Conservation (phyloP, 2,329 filamentous ascomycete species). For the Karstenula rhodostoma region DNA sequence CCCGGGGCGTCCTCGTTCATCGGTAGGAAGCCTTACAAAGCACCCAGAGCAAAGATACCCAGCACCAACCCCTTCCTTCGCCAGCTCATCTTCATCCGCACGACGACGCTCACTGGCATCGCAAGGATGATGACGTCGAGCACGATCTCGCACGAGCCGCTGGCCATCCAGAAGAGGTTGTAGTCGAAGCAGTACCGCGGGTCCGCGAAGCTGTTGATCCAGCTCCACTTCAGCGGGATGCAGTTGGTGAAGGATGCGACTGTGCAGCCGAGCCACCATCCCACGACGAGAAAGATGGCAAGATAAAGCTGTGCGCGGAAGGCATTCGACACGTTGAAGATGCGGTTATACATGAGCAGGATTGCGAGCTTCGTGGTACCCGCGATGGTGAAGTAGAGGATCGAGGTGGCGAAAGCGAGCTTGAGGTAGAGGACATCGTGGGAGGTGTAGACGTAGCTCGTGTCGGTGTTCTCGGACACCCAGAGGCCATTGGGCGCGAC, state of each 20-base stretch:
- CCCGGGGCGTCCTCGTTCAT: background rate
- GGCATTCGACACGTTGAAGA: conserved; percentile 13
- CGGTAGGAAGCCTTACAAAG: conserved; percentile 3
- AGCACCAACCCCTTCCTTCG: conserved; percentile 5
- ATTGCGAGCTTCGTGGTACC: conserved; percentile 14
- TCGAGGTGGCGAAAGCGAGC: conserved; percentile 10
- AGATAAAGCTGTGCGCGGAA: conserved; percentile 12
- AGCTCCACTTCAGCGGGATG: conserved; percentile 15
- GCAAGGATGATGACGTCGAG: conserved; percentile 14
- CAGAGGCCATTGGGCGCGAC: conserved; percentile 12
- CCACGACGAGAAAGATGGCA: conserved; percentile 2
- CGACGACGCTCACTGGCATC: conserved; percentile 15
- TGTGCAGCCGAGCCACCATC: conserved; percentile 18
- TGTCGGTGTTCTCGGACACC: conserved; percentile 14
- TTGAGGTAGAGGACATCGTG: conserved; percentile 15
- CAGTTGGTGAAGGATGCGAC: conserved; percentile 16
- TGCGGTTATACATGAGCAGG: conserved; percentile 18
- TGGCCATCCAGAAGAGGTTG: conserved; percentile 17
- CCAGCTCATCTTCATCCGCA: conserved; percentile 14
- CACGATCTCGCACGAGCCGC: conserved; percentile 13
- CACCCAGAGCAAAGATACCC: conserved; percentile 16
- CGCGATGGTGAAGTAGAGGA: conserved; percentile 15
- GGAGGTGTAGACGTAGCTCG: conserved; percentile 10
- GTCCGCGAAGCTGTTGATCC: conserved; percentile 15
- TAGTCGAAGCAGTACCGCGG: conserved; percentile 14